phyloP scores from a whole-genome alignment of 108 stramenopile genomes.

The Halocafeteria seosinensis region DNA sequence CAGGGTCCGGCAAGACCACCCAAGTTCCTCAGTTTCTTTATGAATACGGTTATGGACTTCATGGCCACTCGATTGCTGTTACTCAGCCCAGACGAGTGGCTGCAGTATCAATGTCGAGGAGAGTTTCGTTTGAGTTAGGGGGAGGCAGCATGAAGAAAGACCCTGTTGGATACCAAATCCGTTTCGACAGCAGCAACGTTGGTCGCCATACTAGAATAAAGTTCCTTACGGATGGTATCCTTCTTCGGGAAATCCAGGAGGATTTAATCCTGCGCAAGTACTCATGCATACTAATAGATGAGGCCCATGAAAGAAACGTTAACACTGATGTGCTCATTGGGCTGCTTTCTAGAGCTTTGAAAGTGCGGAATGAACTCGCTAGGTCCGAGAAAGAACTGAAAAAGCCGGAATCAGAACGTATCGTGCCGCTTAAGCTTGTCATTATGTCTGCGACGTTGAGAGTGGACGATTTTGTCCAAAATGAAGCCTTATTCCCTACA shows the following conservation, averaged over 20 bases:
- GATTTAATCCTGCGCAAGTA: slow-evolving; percentile 80
- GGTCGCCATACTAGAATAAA: slow-evolving; percentile 58
- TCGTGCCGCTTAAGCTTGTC: slow-evolving; percentile 63
- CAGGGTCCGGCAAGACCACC: slow-evolving; percentile 50
- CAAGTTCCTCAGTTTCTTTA: slow-evolving; percentile 88
- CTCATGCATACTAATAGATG: slow-evolving; percentile 70
- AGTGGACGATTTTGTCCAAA: slow-evolving; percentile 73
- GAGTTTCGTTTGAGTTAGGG: slow-evolving; percentile 76
- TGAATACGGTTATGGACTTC: slow-evolving; percentile 60
- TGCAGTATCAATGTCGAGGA: slow-evolving; percentile 77
- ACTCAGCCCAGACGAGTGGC: slow-evolving; percentile 89
- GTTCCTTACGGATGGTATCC: slow-evolving; percentile 96
- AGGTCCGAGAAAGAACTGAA: slow-evolving; percentile 13
- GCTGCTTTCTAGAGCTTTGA: slow-evolving; percentile 58
- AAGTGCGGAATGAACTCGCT: slow-evolving; percentile 53
- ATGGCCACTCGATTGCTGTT: slow-evolving; percentile 40
- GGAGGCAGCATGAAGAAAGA: slow-evolving; percentile 32
- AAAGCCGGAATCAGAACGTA: background rate
- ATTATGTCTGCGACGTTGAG: slow-evolving; percentile 95
- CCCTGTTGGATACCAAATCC: slow-evolving; percentile 74
- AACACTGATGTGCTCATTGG: slow-evolving; percentile 93
- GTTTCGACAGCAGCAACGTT: slow-evolving; percentile 69
- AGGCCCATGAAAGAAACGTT: slow-evolving; percentile 77
- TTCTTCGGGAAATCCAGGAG: slow-evolving; percentile 68
- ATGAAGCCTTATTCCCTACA: slow-evolving; percentile 49